Percentiles rank a stretch among this genome's conserved stretches.
These are phyloP conservation scores for Plasmopara muralis DNA, from an alignment of 352 stramenopile genomes.

Conservation along the genomic window DNA sequence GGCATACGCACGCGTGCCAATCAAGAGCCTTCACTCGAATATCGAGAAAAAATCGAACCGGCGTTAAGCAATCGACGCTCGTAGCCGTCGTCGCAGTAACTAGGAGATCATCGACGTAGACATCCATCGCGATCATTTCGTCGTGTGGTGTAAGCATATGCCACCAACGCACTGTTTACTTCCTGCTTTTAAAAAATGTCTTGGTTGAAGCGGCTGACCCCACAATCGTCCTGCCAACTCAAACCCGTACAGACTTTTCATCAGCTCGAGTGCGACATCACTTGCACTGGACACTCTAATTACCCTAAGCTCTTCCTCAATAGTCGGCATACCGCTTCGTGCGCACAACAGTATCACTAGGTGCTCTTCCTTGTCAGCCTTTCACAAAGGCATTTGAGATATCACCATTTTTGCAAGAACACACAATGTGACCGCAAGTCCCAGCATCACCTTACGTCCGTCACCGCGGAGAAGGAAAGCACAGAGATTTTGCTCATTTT, in stretches of 20 bases:
- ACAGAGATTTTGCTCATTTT: not conserved
- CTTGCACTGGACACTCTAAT: too few relatives aligned
- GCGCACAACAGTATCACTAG: not conserved
- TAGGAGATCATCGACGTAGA: not conserved
- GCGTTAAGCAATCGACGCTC: not conserved
- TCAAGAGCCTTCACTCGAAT: not conserved
- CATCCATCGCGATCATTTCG: not conserved
- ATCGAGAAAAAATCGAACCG: not conserved
- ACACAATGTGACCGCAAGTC: not conserved
- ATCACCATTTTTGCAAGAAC: not conserved
- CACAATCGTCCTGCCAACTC: constrained; percentile 1
- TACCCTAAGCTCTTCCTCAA: not conserved
- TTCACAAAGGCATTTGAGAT: not conserved
- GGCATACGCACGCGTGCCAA: not conserved
- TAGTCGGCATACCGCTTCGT: not conserved
- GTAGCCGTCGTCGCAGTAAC: not conserved
- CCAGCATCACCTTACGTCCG: not conserved
- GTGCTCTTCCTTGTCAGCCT: constrained; percentile 1
- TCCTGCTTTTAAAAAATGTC: not conserved
- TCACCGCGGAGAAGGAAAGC: not conserved
- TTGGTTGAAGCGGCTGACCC: not conserved
- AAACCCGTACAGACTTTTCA: not conserved
- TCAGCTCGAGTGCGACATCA: not conserved
- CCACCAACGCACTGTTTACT: not conserved
- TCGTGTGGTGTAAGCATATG: not conserved